Percentiles rank a stretch among this genome's conserved stretches.
Evolutionary conservation across 108 stramenopile species (phyloP).

Genomic region (Cyclotella cryptica): DNA sequence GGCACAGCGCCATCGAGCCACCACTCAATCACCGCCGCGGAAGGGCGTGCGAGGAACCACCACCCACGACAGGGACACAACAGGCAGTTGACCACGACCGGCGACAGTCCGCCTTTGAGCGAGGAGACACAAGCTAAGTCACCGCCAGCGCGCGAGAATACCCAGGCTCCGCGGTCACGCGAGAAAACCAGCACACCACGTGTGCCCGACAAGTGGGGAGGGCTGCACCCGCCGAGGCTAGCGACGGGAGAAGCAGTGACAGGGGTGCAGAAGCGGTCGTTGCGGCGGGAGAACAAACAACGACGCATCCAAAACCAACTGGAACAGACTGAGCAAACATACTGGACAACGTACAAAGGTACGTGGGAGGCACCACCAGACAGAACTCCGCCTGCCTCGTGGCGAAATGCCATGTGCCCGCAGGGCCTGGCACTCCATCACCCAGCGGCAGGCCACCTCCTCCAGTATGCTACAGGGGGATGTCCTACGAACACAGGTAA

Average conservation of each 20-base stretch:
- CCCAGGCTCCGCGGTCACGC: not conserved
- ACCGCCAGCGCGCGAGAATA: not conserved
- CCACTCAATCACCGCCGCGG: too few relatives aligned
- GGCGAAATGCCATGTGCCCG: conserved; percentile 6
- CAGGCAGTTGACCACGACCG: too few relatives aligned
- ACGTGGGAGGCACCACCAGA: not conserved
- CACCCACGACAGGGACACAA: too few relatives aligned
- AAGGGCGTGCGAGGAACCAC: too few relatives aligned
- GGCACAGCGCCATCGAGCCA: too few relatives aligned
- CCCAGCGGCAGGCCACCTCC: not conserved
- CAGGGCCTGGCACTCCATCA: not conserved
- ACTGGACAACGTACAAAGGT: conserved; percentile 7
- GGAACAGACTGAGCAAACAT: not conserved
- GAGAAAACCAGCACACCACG: too few relatives aligned
- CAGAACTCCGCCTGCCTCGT: not conserved
- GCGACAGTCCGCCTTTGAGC: too few relatives aligned
- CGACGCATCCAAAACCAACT: not conserved
- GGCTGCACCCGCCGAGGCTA: not conserved
- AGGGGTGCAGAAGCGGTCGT: not conserved
- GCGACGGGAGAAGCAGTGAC: not conserved
- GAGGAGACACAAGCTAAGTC: not conserved
- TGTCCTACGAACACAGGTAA: not conserved
- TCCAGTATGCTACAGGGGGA: not conserved
- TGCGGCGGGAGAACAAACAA: not conserved
- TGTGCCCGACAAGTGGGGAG: not conserved